Conservation (phyloP, 2,329 filamentous ascomycete species). For the Arachnopeziza araneosa region DNA sequence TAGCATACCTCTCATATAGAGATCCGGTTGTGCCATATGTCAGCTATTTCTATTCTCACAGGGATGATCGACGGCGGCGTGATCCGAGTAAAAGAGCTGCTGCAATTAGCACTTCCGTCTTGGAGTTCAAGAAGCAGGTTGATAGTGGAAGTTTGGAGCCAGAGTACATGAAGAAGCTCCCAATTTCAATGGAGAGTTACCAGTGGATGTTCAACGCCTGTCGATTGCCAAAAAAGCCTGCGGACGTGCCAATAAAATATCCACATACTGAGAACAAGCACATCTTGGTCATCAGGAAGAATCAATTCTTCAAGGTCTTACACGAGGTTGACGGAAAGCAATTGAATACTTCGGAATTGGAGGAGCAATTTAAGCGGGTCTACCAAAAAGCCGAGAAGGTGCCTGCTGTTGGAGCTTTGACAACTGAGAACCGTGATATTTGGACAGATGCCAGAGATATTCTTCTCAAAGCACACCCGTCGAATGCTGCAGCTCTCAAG, state of each 20-base stretch:
- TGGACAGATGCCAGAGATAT: slow-evolving; percentile 80
- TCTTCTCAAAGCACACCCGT: slow-evolving; percentile 68
- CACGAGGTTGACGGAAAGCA: slow-evolving; percentile 78
- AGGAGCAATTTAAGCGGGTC: slow-evolving; percentile 80
- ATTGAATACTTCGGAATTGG: slow-evolving; percentile 83
- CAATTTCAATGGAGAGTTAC: slow-evolving; percentile 98
- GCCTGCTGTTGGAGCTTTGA: slow-evolving; percentile 76
- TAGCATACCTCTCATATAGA: slow-evolving; percentile 86
- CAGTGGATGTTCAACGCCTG: slow-evolving; percentile 98
- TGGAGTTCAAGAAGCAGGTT: slow-evolving; percentile 94
- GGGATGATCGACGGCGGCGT: slow-evolving; percentile 82
- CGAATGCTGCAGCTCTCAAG: slow-evolving; percentile 73
- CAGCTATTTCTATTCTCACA: slow-evolving; percentile 98
- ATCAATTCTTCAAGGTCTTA: slow-evolving; percentile 91
- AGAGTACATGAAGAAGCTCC: slow-evolving; percentile 97
- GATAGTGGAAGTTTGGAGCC: slow-evolving; percentile 80
- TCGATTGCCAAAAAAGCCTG: slow-evolving; percentile 75
- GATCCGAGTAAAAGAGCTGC: slow-evolving; percentile 91
- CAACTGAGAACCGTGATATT: slow-evolving; percentile 86
- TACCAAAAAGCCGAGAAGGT: slow-evolving; percentile 71
- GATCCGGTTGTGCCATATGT: slow-evolving; percentile 97
- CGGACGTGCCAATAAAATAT: slow-evolving; percentile 82
- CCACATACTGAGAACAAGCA: slow-evolving; percentile 70
- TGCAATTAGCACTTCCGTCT: slow-evolving; percentile 74
- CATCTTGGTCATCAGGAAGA: slow-evolving; percentile 87